Conservation (phyloP, 2,329 filamentous ascomycete species). For the Chaetomium strumarium region DNA sequence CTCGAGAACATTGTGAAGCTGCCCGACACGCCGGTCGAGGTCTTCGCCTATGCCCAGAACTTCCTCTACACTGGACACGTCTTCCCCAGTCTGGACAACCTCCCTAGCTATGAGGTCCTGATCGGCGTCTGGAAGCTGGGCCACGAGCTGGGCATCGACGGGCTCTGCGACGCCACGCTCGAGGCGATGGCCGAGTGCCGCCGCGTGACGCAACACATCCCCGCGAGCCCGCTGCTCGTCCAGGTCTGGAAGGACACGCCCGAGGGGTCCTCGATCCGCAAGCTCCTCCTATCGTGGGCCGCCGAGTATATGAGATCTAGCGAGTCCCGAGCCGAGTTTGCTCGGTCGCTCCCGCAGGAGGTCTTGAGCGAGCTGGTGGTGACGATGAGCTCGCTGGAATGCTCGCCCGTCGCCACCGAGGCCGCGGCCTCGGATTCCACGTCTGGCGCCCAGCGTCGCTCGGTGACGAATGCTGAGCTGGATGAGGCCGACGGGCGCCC, state of each 20-base stretch:
- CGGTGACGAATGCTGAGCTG: constrained; percentile 33
- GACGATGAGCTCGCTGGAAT: constrained; percentile 52
- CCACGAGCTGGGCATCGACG: constrained; percentile 45
- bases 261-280: constrained; percentile 53
- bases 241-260: constrained; percentile 58
- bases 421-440: constrained; percentile 11
- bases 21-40: constrained; percentile 41
- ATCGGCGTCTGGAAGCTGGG: constrained; percentile 54
- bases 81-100: constrained; percentile 35
- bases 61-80: constrained; percentile 49
- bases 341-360: constrained; percentile 55
- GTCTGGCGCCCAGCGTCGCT: constrained; percentile 23
- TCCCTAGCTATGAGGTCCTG: constrained; percentile 49
- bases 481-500: constrained; percentile 25
- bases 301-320: constrained; percentile 58
- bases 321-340: constrained; percentile 51
- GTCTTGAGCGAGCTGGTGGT: constrained; percentile 58
- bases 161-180: constrained; percentile 51
- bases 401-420: constrained; percentile 30
- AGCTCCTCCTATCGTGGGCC: constrained; percentile 55
- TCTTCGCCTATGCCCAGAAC: constrained; percentile 51
- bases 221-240: constrained; percentile 52
- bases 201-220: constrained; percentile 48
- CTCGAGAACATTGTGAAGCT: constrained; percentile 48
- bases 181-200: constrained; percentile 53